phyloP scores from a whole-genome alignment of 192 early-diverging fungal species.

The Irineochytrium annulatum region DNA sequence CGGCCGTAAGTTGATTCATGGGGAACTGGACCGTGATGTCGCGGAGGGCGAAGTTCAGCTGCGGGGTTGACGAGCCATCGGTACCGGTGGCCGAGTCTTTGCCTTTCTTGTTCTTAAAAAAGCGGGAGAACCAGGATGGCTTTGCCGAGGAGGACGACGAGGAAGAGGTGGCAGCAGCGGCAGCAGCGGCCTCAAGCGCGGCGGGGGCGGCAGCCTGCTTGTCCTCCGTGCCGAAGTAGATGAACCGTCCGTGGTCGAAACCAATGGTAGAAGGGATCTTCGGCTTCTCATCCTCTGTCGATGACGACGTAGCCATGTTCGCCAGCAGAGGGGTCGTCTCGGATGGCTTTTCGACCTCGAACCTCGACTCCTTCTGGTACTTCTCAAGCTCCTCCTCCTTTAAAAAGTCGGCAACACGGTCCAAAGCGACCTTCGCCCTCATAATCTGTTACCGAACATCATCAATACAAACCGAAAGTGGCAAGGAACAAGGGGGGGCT shows the following conservation, averaged over 20 bases:
- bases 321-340: conserved; percentile 13
- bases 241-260: conserved; percentile 18
- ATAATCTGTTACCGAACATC: conserved; percentile 8
- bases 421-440: conserved; percentile 28
- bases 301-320: background rate
- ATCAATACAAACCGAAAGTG: conserved; percentile 4
- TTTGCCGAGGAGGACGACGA: background rate
- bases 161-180: background rate
- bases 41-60: conserved; percentile 18
- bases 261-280: conserved; percentile 5
- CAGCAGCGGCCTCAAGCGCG: background rate
- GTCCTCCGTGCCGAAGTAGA: conserved; percentile 20
- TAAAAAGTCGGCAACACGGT: conserved; percentile 32
- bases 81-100: background rate
- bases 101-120: conserved; percentile 4
- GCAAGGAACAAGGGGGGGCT: background rate
- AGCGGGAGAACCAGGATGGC: background rate
- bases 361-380: conserved; percentile 1
- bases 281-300: background rate
- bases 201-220: background rate
- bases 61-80: background rate
- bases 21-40: conserved; percentile 31
- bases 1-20: conserved; percentile 18
- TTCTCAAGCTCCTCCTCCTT: conserved; percentile 37
- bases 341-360: background rate